Base-by-base conservation (phyloP, 495 filamentous ascomycete genomes). In the Aspergillus baeticus region DNA sequence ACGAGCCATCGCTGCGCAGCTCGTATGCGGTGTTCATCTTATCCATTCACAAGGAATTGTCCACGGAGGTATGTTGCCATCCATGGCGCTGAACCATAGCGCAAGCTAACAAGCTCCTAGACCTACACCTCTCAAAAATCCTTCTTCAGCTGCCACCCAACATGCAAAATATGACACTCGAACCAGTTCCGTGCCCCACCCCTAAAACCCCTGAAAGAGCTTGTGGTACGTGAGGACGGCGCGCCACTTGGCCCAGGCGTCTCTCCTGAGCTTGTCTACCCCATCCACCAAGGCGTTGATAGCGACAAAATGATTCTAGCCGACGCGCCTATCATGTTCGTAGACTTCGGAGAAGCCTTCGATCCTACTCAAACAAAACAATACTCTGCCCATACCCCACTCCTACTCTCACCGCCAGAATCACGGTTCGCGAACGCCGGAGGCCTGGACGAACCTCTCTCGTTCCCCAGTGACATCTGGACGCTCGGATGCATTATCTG, bases 1-100 rank as follows among this genome's bases (percentile, higher is more conserved):
- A 23, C 58, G 72, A 26, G 63, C 72, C n/a, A 49, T 75, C n/a
- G 60, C 63, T n/a, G 71, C 68, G 18, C 74, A 77, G 51, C 67
- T 74, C 22, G 59, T 63, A 6, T 57, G 66, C 43, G 68, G 62
- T 2, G 60, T 76, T 0, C 54, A 53, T 2, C 61, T 65, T 29
- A 36, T 72, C 5, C 64, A 70, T 21, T 43, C 51, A n/a, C 55
- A 64, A 48, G 68, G 63, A 13, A 31, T 65, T 43, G 65, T 69
- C 47, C 63, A 71, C 48, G 61, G 63, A 20, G 58, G 61, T 63
- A 34, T 18, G 54, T 61, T 15, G 2, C n/a, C n/a, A n/a, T n/a
- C n/a, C n/a, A n/a, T n/a, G n/a, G n/a, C n/a, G n/a, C n/a, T n/a
- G n/a, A n/a, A n/a, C n/a, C n/a, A n/a, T n/a, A n/a, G n/a, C n/a